Conservation (phyloP, 805 yeast genomes). For the Ogataea siamensis region DNA sequence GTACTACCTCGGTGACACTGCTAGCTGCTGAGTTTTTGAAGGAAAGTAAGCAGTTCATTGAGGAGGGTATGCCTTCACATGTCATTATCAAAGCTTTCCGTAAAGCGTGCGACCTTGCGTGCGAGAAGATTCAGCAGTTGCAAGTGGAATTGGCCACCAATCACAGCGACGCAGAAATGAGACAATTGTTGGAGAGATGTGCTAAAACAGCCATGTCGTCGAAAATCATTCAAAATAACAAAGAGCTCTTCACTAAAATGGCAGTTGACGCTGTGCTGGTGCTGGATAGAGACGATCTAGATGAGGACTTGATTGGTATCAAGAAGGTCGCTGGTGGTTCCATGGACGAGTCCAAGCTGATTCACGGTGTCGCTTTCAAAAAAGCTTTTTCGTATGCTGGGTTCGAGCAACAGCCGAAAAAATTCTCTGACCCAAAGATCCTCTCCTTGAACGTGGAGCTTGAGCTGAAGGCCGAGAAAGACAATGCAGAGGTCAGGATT, state of each 20-base stretch:
- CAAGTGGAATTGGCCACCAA: constrained; percentile 61
- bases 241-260: constrained; percentile 90
- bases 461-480: constrained; percentile 97
- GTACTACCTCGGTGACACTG: constrained; percentile 93
- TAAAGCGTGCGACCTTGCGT: constrained; percentile 76
- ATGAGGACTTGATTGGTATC: constrained; percentile 88
- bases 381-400: constrained; percentile 98
- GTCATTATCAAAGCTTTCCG: constrained; percentile 85
- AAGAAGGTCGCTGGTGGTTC: constrained; percentile 96
- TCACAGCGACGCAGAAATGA: constrained; percentile 53
- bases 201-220: constrained; percentile 98
- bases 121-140: constrained; percentile 67
- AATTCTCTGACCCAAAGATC: constrained; percentile 74
- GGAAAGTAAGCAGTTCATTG: constrained; percentile 86
- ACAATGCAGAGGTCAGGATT: constrained; percentile 96
- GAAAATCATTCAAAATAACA: constrained; percentile 82
- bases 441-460: constrained; percentile 86
- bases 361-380: constrained; percentile 95
- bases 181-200: constrained; percentile 81
- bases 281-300: constrained; percentile 79
- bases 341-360: constrained; percentile 86
- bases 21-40: constrained; percentile 92
- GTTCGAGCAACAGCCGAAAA: constrained; percentile 96
- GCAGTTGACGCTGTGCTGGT: constrained; percentile 93
- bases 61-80: constrained; percentile 94